Percentiles rank a stretch among this genome's conserved stretches.
phyloP scores from a whole-genome alignment of 2,329 filamentous ascomycete species.

The Emergomyces orientalis region DNA sequence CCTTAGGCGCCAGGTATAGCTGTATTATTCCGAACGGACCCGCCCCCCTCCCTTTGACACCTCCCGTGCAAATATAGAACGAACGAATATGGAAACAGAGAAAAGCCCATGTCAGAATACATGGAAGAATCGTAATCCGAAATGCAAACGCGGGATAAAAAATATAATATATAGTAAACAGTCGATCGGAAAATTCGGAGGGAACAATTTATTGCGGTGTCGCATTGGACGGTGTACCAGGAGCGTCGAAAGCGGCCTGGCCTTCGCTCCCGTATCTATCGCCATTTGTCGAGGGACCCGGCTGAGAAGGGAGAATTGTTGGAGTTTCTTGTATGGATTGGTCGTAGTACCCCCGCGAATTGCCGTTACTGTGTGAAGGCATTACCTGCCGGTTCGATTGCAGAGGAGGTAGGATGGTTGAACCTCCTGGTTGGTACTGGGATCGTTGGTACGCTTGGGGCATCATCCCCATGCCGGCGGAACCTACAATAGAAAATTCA shows the following conservation, averaged over 20 bases:
- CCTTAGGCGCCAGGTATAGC: constrained; percentile 2
- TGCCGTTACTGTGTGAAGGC: constrained; percentile 1
- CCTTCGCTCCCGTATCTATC: constrained; percentile 2
- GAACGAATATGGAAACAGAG: constrained; percentile 1
- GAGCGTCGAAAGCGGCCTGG: not conserved
- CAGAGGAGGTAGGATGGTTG: constrained; percentile 3
- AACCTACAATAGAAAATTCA: constrained; percentile 5
- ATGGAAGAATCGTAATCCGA: constrained; percentile 4
- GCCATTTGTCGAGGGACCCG: constrained; percentile 2
- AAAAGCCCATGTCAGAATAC: constrained; percentile 3
- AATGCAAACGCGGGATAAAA: not conserved
- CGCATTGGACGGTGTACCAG: not conserved
- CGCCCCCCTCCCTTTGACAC: not conserved
- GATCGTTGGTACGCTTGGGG: constrained; percentile 6
- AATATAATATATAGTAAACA: not conserved
- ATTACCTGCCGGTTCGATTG: not conserved
- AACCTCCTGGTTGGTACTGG: not conserved
- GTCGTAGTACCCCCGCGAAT: constrained; percentile 3
- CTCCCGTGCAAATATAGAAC: constrained; percentile 4
- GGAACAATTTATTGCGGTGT: not conserved
- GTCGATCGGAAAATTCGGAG: not conserved
- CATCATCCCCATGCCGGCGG: constrained; percentile 8
- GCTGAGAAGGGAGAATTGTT: constrained; percentile 4
- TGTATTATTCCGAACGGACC: not conserved
- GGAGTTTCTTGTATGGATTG: constrained; percentile 5